These are phyloP conservation scores for Nitzschia inconspicua DNA, from an alignment of 108 stramenopile species.

Conservation along the genomic window DNA sequence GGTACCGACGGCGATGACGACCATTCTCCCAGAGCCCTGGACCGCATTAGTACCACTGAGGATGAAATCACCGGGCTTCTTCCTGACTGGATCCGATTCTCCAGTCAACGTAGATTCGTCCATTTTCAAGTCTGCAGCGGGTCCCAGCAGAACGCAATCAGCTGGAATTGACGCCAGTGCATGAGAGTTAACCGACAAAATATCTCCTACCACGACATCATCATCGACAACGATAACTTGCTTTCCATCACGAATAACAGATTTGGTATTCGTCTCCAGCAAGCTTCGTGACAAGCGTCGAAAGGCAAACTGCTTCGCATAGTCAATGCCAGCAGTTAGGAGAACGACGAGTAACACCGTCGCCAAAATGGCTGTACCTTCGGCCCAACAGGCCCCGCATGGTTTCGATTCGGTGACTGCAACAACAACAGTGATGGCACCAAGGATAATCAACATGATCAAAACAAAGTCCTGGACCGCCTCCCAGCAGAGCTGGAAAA, in stretches of 20 bases:
- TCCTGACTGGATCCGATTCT: slow-evolving; percentile 85
- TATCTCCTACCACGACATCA: slow-evolving; percentile 97
- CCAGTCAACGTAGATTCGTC: slow-evolving; percentile 95
- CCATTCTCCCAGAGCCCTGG: slow-evolving; percentile 80
- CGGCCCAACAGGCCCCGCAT: slow-evolving; percentile 87
- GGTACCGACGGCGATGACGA: slow-evolving; percentile 88
- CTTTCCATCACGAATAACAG: slow-evolving; percentile 83
- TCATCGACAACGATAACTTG: slow-evolving; percentile 69
- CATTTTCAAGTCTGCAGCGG: slow-evolving; percentile 81
- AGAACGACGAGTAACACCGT: slow-evolving; percentile 88
- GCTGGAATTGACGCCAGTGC: slow-evolving; percentile 86
- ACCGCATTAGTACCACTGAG: slow-evolving; percentile 66
- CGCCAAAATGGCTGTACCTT: slow-evolving; percentile 89
- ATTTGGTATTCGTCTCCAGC: slow-evolving; percentile 78
- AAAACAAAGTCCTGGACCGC: slow-evolving; percentile 93
- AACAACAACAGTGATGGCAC: slow-evolving; percentile 81
- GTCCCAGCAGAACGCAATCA: slow-evolving; percentile 91
- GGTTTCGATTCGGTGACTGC: slow-evolving; percentile 37
- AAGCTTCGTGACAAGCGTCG: slow-evolving; percentile 72
- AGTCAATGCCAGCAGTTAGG: slow-evolving; percentile 92
- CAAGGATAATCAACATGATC: slow-evolving; percentile 87
- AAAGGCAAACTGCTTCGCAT: slow-evolving; percentile 94
- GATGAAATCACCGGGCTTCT: slow-evolving; percentile 74
- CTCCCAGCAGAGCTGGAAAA: slow-evolving; percentile 83
- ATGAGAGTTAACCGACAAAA: slow-evolving; percentile 88